Percentiles rank a stretch among this genome's conserved stretches.
These are phyloP conservation scores for Sporothrix luriei DNA, from an alignment of 2,329 filamentous ascomycete genomes.

Conservation along the genomic window DNA sequence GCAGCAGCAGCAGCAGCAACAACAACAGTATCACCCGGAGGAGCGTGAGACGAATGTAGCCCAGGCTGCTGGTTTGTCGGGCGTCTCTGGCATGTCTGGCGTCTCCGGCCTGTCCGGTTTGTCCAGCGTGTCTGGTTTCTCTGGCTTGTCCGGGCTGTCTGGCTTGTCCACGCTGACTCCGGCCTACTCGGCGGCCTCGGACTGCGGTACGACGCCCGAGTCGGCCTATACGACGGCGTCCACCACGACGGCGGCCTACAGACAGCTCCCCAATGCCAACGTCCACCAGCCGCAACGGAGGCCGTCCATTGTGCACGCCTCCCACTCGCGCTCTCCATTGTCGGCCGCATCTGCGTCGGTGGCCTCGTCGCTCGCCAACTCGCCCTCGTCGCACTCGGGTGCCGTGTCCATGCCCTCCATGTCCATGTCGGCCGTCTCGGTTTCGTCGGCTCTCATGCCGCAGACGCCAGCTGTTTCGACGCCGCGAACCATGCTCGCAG, in stretches of 20 bases:
- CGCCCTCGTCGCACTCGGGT: not conserved
- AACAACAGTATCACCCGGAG: not conserved
- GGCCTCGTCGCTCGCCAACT: not conserved
- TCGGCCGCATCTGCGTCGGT: not conserved
- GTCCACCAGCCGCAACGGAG: not conserved
- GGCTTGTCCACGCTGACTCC: not conserved
- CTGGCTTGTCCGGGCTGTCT: not conserved
- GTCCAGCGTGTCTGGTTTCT: too few relatives aligned
- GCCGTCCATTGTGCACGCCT: not conserved
- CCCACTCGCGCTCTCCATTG: not conserved
- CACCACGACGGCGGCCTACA: not conserved
- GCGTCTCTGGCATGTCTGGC: too few relatives aligned
- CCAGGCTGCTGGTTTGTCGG: too few relatives aligned
- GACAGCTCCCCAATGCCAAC: not conserved
- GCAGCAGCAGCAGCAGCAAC: too few relatives aligned
- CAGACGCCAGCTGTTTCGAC: not conserved
- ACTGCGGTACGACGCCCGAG: not conserved
- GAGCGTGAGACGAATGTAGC: not conserved
- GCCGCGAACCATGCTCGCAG: not conserved
- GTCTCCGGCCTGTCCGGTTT: too few relatives aligned
- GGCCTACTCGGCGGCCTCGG: not conserved
- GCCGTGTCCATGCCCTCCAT: not conserved
- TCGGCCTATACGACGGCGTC: not conserved
- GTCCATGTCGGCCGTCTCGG: not conserved
- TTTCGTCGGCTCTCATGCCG: conserved; percentile 7